Conservation (phyloP, 495 filamentous ascomycete genomes). For the Cudoniella acicularis region DNA sequence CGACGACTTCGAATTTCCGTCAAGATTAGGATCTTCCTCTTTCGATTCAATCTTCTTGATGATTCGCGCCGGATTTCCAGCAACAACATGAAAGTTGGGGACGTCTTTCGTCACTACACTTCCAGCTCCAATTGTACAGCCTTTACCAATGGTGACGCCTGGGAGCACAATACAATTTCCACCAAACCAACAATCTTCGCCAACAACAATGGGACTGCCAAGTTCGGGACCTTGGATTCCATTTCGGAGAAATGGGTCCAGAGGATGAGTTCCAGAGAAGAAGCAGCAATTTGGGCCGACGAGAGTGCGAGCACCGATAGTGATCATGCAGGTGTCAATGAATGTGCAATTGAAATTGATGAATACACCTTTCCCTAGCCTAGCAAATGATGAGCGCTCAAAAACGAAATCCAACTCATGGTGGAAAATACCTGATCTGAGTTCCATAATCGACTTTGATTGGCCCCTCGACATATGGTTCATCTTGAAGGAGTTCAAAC, state of each 20-base stretch:
- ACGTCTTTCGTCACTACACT: slow-evolving; percentile 87
- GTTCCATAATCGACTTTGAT: slow-evolving; percentile 73
- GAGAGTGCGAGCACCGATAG: slow-evolving; percentile 74
- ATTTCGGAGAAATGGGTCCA: slow-evolving; percentile 69
- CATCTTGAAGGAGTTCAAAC: slow-evolving; percentile 51
- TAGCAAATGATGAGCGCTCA: slow-evolving; percentile 7
- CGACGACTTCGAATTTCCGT: neutral
- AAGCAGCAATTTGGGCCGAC: slow-evolving; percentile 77
- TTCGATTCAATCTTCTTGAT: slow-evolving; percentile 48
- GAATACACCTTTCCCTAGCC: slow-evolving; percentile 63
- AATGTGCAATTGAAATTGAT: slow-evolving; percentile 75
- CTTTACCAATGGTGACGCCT: slow-evolving; percentile 76
- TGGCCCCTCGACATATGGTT: slow-evolving; percentile 70
- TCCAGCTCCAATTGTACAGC: slow-evolving; percentile 74
- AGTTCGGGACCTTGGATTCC: slow-evolving; percentile 71
- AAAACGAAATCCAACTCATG: neutral
- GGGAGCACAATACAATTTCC: slow-evolving; percentile 72
- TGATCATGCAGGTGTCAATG: slow-evolving; percentile 74
- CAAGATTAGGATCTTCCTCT: slow-evolving; percentile 15
- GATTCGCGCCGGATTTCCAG: slow-evolving; percentile 64
- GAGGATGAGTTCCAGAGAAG: slow-evolving; percentile 69
- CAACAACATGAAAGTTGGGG: slow-evolving; percentile 58
- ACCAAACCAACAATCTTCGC: slow-evolving; percentile 87
- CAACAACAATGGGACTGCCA: slow-evolving; percentile 72
- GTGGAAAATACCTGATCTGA: slow-evolving; percentile 52